Percentiles rank a stretch among this genome's conserved stretches.
phyloP scores from a whole-genome alignment of 805 yeast species.

The Saccharomycopsis sp. region DNA sequence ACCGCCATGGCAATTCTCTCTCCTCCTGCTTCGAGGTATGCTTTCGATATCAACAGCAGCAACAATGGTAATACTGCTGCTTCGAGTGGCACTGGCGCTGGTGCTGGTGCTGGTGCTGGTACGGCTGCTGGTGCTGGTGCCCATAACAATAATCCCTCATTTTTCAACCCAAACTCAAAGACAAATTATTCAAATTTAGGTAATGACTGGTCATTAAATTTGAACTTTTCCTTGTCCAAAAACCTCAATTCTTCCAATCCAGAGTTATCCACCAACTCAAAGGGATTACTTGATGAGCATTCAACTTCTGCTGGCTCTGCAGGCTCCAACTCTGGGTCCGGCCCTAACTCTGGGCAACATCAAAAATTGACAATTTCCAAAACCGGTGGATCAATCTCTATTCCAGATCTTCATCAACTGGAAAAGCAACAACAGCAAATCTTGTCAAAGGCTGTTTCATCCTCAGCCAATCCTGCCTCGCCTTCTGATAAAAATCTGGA shows the following conservation, averaged over 20 bases:
- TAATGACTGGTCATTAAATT: slow-evolving; percentile 19
- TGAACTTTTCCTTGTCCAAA: slow-evolving; percentile 14
- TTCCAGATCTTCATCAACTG: no score
- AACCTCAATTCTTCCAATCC: slow-evolving; percentile 9
- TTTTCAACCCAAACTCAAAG: slow-evolving; percentile 6
- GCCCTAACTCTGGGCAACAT: no score
- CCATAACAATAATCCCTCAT: slow-evolving; percentile 4
- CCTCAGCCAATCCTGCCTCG: slow-evolving; percentile 14
- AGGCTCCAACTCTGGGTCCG: no score
- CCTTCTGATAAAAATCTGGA: slow-evolving; percentile 2
- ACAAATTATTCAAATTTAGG: slow-evolving; percentile 17
- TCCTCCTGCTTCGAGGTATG: slow-evolving; percentile 32
- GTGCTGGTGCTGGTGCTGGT: slow-evolving; percentile 1
- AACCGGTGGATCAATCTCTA: no score
- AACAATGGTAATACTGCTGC: neutral
- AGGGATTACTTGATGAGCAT: no score
- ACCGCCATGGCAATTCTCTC: slow-evolving; percentile 33
- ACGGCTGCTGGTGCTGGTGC: neutral
- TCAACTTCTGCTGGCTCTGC: no score
- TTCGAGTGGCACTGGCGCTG: no score
- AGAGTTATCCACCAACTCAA: slow-evolving; percentile 5
- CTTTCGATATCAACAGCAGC: slow-evolving; percentile 21
- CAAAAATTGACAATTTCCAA: no score
- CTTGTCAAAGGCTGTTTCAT: slow-evolving; percentile 20
- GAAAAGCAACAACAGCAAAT: slow-evolving; percentile 26